Evolutionary conservation across 805 yeast species (phyloP).

Genomic region (Teunomyces cretensis): DNA sequence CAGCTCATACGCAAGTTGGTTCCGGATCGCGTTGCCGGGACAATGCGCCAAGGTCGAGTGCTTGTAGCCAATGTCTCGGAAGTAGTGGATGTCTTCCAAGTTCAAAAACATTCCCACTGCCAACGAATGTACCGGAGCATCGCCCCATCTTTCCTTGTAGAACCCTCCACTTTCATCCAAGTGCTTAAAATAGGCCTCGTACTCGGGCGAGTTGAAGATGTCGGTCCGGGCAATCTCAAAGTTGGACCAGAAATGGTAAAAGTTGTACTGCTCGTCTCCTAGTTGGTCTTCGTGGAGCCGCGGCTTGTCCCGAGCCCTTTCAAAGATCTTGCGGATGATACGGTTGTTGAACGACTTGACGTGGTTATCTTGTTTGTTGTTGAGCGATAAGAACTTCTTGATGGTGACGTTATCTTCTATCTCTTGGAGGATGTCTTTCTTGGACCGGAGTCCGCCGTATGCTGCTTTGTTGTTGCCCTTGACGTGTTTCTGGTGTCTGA

Average conservation of each 20-base stretch:
- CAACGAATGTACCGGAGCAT: constrained; percentile 90
- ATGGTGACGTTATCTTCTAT: constrained; percentile 30
- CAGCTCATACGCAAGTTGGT: constrained; percentile 43
- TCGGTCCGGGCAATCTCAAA: constrained; percentile 88
- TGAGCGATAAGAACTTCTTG: constrained; percentile 17
- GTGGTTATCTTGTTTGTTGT: constrained; percentile 23
- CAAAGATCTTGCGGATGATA: constrained; percentile 7
- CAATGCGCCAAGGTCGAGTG: constrained; percentile 84
- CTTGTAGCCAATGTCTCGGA: constrained; percentile 87
- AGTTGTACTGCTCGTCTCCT: constrained; percentile 66
- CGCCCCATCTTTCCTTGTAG: constrained; percentile 94
- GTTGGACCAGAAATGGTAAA: constrained; percentile 91
- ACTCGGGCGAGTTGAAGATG: constrained; percentile 65
- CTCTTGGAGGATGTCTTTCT: constrained; percentile 21
- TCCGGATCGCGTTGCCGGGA: constrained; percentile 54
- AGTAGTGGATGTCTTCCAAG: constrained; percentile 76
- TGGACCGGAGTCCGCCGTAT: constrained; percentile 21
- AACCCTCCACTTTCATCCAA: constrained; percentile 80
- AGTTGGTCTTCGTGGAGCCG: constrained; percentile 52
- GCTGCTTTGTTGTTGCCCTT: constrained; percentile 20
- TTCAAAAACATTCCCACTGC: constrained; percentile 78
- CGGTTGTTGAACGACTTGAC: constrained; percentile 8
- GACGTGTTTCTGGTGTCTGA: constrained; percentile 29
- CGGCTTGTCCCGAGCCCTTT: constrained; percentile 15
- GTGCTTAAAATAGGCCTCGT: constrained; percentile 64